Conservation (phyloP, 768 basidiomycete species). For the Leucogyrophana mollusca region DNA sequence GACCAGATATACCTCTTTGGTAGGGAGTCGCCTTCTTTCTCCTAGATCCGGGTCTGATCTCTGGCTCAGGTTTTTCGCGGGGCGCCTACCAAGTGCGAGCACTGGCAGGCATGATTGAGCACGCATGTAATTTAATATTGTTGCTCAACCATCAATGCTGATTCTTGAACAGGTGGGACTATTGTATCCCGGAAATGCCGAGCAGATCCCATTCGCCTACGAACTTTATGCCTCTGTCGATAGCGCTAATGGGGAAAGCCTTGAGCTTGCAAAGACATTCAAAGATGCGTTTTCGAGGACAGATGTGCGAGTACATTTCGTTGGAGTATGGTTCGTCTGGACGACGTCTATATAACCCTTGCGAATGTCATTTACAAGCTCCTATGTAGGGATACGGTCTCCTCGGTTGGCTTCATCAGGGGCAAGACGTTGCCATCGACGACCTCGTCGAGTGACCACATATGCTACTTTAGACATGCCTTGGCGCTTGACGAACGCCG, state of each 20-base stretch:
- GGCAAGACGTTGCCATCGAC: conserved; percentile 31
- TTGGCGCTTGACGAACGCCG: conserved; percentile 47
- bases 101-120: conserved; percentile 44
- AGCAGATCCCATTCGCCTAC: conserved; percentile 42
- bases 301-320: conserved; percentile 39
- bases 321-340: conserved; percentile 40
- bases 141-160: neutral
- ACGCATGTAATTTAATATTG: conserved; percentile 17
- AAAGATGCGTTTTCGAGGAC: conserved; percentile 34
- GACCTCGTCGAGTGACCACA: conserved; percentile 26
- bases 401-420: conserved; percentile 39
- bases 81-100: conserved; percentile 46
- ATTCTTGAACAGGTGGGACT: conserved; percentile 37
- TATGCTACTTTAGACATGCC: conserved; percentile 46
- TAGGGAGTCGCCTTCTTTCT: conserved; percentile 8
- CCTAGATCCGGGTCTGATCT: conserved; percentile 2
- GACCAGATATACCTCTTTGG: conserved; percentile 39
- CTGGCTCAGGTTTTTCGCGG: conserved; percentile 41
- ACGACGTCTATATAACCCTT: neutral
- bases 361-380: neutral
- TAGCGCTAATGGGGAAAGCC: conserved; percentile 16
- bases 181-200: conserved; percentile 37
- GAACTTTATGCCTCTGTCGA: conserved; percentile 32
- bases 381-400: conserved; percentile 43
- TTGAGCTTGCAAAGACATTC: conserved; percentile 26